phyloP scores from a whole-genome alignment of 139 green algal species.

The Picochlorum sp. region DNA sequence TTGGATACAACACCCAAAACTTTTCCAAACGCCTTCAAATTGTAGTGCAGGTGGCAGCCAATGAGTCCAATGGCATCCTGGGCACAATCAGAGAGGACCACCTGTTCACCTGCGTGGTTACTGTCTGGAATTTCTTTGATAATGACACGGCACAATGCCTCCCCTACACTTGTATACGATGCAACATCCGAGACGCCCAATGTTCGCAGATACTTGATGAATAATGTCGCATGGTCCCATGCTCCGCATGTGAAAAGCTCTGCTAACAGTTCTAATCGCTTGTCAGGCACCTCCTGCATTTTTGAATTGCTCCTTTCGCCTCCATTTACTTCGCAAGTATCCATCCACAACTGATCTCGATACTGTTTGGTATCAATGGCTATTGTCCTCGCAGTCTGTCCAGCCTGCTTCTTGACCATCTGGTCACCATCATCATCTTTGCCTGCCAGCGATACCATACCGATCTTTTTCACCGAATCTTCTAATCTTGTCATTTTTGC shows the following conservation, averaged over 20 bases:
- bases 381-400: conserved; percentile 29
- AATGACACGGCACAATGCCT: conserved; percentile 28
- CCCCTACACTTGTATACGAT: conserved; percentile 28
- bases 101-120: neutral
- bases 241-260: conserved; percentile 35
- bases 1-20: conserved; percentile 1
- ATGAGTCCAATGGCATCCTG: conserved; percentile 33
- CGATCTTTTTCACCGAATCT: conserved; percentile 43
- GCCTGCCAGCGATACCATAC: conserved; percentile 44
- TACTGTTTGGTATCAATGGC: conserved; percentile 34
- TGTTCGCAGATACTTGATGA: conserved; percentile 31
- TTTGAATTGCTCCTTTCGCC: neutral
- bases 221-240: conserved; percentile 23
- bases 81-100: neutral
- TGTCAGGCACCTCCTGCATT: conserved; percentile 14
- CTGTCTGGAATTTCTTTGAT: conserved; percentile 2
- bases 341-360: too few relatives aligned
- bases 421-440: conserved; percentile 3
- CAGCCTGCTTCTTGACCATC: conserved; percentile 5
- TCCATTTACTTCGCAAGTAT: too few relatives aligned
- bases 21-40: conserved; percentile 6
- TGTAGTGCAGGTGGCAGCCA: conserved; percentile 23
- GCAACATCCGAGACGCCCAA: conserved; percentile 33
- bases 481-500: conserved; percentile 20
- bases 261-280: conserved; percentile 45